Percentiles rank a stretch among this genome's conserved stretches.
Evolutionary conservation across 2,329 filamentous ascomycete species (phyloP).

Genomic region (Scopulariopsis brevicaulis): DNA sequence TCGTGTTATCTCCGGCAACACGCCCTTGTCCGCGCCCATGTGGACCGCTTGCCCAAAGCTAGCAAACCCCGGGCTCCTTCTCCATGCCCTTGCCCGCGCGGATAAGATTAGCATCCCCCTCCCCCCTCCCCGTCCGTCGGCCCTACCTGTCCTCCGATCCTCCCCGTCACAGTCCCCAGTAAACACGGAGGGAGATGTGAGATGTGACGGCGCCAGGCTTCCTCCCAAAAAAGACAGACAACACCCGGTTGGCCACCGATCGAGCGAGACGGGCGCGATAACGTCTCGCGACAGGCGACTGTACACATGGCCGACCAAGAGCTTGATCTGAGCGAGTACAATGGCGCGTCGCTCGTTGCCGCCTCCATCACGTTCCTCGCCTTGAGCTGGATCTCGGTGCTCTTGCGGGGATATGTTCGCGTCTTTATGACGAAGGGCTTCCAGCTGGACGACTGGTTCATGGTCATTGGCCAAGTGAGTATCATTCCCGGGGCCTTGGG

Average conservation of each 20-base stretch:
- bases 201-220: too few species aligned
- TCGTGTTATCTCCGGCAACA: too few species aligned
- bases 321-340: slow-evolving; percentile 24
- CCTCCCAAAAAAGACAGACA: neutral
- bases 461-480: slow-evolving; percentile 23
- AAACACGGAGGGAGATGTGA: neutral
- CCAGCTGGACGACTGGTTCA: slow-evolving; percentile 41
- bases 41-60: too few species aligned
- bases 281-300: slow-evolving; percentile 8
- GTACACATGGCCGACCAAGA: slow-evolving; percentile 16
- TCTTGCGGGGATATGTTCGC: slow-evolving; percentile 31
- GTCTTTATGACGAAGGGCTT: slow-evolving; percentile 30
- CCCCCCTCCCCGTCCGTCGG: too few species aligned
- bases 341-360: slow-evolving; percentile 22
- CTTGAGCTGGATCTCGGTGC: slow-evolving; percentile 29
- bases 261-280: neutral
- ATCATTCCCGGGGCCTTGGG: neutral
- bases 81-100: too few species aligned
- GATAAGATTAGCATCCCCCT: too few species aligned
- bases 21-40: too few species aligned
- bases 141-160: neutral
- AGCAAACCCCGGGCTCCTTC: too few species aligned
- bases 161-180: neutral
- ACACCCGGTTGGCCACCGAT: neutral
- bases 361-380: slow-evolving; percentile 23